Conservation (phyloP, 495 filamentous ascomycete genomes). For the Astrothelium subdiscretum region DNA sequence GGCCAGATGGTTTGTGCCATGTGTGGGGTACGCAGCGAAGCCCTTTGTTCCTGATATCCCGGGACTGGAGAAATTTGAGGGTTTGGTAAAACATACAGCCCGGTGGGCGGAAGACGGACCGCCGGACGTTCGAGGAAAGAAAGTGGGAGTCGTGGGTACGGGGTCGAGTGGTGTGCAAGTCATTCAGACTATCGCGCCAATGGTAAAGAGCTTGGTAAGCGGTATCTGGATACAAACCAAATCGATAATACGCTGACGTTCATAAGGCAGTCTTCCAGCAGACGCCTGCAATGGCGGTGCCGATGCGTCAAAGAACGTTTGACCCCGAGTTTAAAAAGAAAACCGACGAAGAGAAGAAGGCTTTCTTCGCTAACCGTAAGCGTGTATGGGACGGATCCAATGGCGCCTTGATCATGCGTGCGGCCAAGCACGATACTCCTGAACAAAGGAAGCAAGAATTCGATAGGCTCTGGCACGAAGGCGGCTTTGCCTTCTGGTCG, state of each 20-base stretch:
- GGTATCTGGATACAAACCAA: background rate
- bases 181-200: constrained; percentile 13
- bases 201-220: constrained; percentile 10
- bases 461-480: constrained; percentile 8
- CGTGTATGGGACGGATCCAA: background rate
- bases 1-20: constrained; percentile 11
- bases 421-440: constrained; percentile 8
- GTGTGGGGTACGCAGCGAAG: constrained; percentile 10
- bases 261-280: constrained; percentile 14
- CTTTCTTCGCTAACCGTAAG: constrained; percentile 7
- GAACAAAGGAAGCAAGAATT: constrained; percentile 12
- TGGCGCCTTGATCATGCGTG: background rate
- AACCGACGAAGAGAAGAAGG: constrained; percentile 3
- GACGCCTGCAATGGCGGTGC: constrained; percentile 16
- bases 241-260: background rate
- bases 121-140: constrained; percentile 9
- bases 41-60: constrained; percentile 22
- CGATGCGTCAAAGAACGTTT: constrained; percentile 4
- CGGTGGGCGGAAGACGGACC: constrained; percentile 32
- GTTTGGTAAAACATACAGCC: constrained; percentile 40
- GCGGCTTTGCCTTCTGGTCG: constrained; percentile 14
- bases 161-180: constrained; percentile 18
- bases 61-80: constrained; percentile 29
- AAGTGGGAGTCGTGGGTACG: constrained; percentile 16
- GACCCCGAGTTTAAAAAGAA: constrained; percentile 1